Base-by-base conservation (phyloP, 2,329 filamentous ascomycete genomes). In the Cladosporium velox region DNA sequence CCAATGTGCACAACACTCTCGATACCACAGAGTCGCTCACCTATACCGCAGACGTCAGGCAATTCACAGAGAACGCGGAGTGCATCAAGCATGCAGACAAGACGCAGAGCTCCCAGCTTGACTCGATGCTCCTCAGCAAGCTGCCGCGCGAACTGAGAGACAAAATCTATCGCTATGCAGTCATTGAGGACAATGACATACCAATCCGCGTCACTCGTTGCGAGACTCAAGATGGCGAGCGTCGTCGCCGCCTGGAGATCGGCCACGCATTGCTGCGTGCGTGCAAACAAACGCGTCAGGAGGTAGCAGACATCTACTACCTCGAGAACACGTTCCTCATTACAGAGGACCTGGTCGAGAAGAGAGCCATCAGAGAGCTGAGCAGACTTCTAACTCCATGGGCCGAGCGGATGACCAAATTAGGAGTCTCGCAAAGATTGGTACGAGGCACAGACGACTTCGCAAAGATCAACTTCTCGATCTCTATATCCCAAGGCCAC, bases 141-240 rank as follows among this genome's bases (percentile, higher is more conserved):
- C 59, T 71, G 14, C 67, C 69, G 24, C 58, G 64, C 21, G 70
- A 71, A 30, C 44, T 69, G 15, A 63, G 68, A 6, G 65, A 70
- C 34, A 59, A 49, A 24, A 68, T 70, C 64, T 70, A 66, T 30
- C 55, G 66, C 54, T n/a, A 67, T 11, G 64, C 54, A 24, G 30
- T 63, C 34, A 21, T 55, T 15, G 21, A 54, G 10, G 59, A 68
- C 47, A 28, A 28, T 2, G 51, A 60, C 21, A 47, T 52, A 14
- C 44, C 28, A 1, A 26, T 61, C 38, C 38, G 12, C 4, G 60
- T 63, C 14, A 21, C 21, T 34, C 34, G n/a, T 21, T 58, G 26
- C 55, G 14, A 18, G 32, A 41, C 32, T 21, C 12, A 58, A 28
- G 34, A 41, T 26, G 55, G 34, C 32, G 21, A 41, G 34, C 55